Percentiles rank a stretch among this genome's conserved stretches.
Conservation (phyloP, 129 eudicot genomes). For the sunflower (Helianthus annuus) region DNA sequence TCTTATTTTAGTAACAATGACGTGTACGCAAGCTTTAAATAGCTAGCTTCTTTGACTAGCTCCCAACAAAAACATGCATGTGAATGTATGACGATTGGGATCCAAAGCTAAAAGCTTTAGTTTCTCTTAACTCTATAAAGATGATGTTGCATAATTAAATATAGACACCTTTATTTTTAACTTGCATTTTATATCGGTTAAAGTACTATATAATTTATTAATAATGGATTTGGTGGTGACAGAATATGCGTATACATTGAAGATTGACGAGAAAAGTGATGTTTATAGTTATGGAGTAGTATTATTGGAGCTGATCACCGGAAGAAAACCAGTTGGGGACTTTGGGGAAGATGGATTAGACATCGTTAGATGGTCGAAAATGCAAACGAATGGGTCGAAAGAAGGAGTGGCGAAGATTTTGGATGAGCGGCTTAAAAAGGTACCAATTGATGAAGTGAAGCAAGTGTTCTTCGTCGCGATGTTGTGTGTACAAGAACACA, state of each 20-base stretch:
- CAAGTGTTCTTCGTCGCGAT: constrained; percentile 71
- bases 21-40: too few species aligned
- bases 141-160: constrained; percentile 1
- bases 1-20: background rate
- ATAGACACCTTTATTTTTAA: constrained; percentile 8
- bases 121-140: constrained; percentile 44
- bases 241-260: constrained; percentile 74
- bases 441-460: constrained; percentile 59
- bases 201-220: background rate
- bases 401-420: constrained; percentile 62
- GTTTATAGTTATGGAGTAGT: constrained; percentile 79
- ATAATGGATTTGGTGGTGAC: constrained; percentile 24
- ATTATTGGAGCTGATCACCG: constrained; percentile 58
- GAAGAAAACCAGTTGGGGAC: constrained; percentile 64
- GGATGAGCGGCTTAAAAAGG: constrained; percentile 61
- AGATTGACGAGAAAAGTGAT: constrained; percentile 74
- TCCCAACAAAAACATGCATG: constrained; percentile 3
- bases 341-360: constrained; percentile 79
- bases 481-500: constrained; percentile 75
- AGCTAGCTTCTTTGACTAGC: too few species aligned
- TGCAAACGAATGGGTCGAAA: constrained; percentile 59
- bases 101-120: constrained; percentile 40
- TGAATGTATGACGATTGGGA: constrained; percentile 38
- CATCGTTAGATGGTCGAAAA: constrained; percentile 67
- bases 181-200: background rate